Percentiles rank a stretch among this genome's conserved stretches.
Evolutionary conservation across 1,139 yeast species (phyloP).

Genomic region (Zhuliangozyma blackwelliae): DNA sequence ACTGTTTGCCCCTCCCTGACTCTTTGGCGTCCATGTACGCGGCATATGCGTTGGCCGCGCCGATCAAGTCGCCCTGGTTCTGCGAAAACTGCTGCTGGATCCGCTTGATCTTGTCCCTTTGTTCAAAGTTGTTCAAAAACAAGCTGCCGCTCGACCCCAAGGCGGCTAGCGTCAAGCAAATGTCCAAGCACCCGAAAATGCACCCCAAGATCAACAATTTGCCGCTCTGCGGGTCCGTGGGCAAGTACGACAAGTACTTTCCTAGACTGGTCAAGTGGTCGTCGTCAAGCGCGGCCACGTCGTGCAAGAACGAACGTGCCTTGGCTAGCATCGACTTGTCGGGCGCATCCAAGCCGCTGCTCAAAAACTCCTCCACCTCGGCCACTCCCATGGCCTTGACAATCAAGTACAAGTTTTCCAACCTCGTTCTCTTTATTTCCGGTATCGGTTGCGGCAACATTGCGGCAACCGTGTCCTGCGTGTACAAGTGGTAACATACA

Average conservation of each 20-base stretch:
- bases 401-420: constrained; percentile 76
- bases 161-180: constrained; percentile 72
- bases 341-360: constrained; percentile 82
- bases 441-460: constrained; percentile 81
- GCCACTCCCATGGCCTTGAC: constrained; percentile 87
- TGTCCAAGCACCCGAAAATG: constrained; percentile 78
- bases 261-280: constrained; percentile 74
- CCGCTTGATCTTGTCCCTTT: constrained; percentile 58
- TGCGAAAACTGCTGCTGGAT: constrained; percentile 38
- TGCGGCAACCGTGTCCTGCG: constrained; percentile 51
- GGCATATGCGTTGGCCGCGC: constrained; percentile 53
- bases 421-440: constrained; percentile 77
- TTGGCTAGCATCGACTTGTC: constrained; percentile 51
- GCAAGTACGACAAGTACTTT: constrained; percentile 72
- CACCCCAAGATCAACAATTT: constrained; percentile 76
- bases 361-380: constrained; percentile 64
- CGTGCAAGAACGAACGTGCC: constrained; percentile 58
- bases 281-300: constrained; percentile 65
- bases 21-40: constrained; percentile 40
- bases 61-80: constrained; percentile 66
- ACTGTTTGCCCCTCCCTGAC: constrained; percentile 35
- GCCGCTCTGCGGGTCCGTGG: constrained; percentile 84
- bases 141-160: constrained; percentile 72
- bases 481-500: constrained; percentile 73
- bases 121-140: constrained; percentile 57